Evolutionary conservation across 345 rosid genomes (phyloP), one percentile per base, ranked within the genome.

Genomic region (Hibiscus trionum): DNA sequence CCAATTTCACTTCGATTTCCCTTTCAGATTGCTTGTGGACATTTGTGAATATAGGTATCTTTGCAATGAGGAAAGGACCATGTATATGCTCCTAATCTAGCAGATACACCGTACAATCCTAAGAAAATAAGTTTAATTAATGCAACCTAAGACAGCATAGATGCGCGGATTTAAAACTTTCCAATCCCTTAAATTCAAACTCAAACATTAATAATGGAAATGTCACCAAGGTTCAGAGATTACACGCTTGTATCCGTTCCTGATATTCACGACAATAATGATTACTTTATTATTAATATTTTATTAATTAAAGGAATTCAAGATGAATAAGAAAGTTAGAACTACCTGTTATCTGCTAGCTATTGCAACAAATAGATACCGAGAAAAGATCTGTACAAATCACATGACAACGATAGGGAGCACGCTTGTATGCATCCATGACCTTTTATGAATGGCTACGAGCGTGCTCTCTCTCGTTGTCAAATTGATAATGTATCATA

Each of bases 381-480:
- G 31, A 52, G 26, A 19, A 37, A 9, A 24, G 65, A 12, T 5
- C 58, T 77, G 69, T 56, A 55, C 72, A 74, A 11, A 77, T 67
- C 64, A 33, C n/a, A 66, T 81, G 87, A 84, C 85, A 76, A 74
- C 80, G 79, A 76, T 2, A 78, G 73, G 56, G 72, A 85, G 84
- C 88, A 82, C 80, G 70, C 86, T 59, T 16, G 84, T 75, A 57
- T 53, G 68, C 82, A 81, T 70, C 73, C 84, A 81, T 77, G 77
- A 37, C 52, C 55, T 27, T 42, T 50, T 68, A 74, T 61, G 77
- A 72, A 69, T 77, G 82, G 64, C 4, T 3, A 85, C 88, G 7
- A 69, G 82, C 73, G 84, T 82, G 86, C 88, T 85, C 88, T 85
- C 88, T 85, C 86, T 85, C 84, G 46, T 79, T 73, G 86, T 85